phyloP scores from a whole-genome alignment of 495 filamentous ascomycete species.

The Bathelium albidoporum region DNA sequence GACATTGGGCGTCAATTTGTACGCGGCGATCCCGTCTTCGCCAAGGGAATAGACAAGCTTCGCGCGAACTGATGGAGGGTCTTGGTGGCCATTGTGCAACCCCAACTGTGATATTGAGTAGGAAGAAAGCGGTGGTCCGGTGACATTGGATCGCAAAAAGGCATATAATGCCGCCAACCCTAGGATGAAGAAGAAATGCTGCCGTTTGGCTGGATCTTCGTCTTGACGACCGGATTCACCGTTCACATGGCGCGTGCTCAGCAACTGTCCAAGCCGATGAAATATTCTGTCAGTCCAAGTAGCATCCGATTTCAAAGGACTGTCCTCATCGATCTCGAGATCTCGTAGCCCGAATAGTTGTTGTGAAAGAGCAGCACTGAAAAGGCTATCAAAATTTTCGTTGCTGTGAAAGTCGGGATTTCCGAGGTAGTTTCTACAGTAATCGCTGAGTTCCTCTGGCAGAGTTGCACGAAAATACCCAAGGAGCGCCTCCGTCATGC shows the following conservation, averaged over 20 bases:
- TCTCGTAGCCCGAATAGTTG: not conserved
- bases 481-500: not conserved
- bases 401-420: not conserved
- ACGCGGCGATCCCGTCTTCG: conserved; percentile 77
- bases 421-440: not conserved
- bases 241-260: conserved; percentile 15
- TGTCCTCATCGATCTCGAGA: not conserved
- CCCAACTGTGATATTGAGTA: conserved; percentile 39
- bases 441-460: not conserved
- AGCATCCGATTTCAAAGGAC: not conserved
- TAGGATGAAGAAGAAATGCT: conserved; percentile 41
- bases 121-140: conserved; percentile 67
- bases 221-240: not conserved
- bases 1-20: conserved; percentile 69
- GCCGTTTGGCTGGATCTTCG: conserved; percentile 24
- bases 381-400: not conserved
- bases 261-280: conserved; percentile 25
- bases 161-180: conserved; percentile 63
- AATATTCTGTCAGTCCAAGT: conserved; percentile 32
- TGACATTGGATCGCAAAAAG: conserved; percentile 89
- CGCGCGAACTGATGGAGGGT: conserved; percentile 29
- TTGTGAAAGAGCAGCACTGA: not conserved
- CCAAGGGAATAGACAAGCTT: conserved; percentile 52
- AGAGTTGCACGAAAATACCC: not conserved
- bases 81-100: conserved; percentile 20